These are phyloP conservation scores for Nidularia pulvinata DNA, from an alignment of 768 basidiomycete species.

Conservation along the genomic window DNA sequence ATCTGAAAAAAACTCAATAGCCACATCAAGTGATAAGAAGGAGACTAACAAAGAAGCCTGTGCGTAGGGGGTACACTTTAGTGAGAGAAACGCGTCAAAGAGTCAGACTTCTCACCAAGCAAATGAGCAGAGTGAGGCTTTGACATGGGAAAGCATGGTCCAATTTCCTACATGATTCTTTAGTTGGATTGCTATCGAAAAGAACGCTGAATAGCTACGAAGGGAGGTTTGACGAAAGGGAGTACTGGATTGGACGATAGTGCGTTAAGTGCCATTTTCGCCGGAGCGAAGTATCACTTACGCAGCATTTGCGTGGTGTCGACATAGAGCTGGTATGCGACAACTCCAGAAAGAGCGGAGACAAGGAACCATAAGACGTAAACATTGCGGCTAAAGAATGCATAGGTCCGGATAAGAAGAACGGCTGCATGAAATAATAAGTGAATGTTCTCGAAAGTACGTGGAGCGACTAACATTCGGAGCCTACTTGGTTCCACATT, in stretches of 20 bases:
- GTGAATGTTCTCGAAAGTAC: too few species aligned
- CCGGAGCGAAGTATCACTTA: too few species aligned
- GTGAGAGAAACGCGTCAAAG: slow-evolving; percentile 3
- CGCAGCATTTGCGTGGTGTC: slow-evolving; percentile 78
- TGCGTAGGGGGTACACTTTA: slow-evolving; percentile 5
- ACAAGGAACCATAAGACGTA: slow-evolving; percentile 66
- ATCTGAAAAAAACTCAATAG: slow-evolving; percentile 43
- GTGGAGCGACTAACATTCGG: slow-evolving; percentile 57
- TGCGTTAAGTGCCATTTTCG: too few species aligned
- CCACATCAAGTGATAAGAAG: not conserved
- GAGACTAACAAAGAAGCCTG: slow-evolving; percentile 59
- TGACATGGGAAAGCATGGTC: slow-evolving; percentile 81
- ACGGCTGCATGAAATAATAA: slow-evolving; percentile 44
- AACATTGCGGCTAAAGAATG: slow-evolving; percentile 80
- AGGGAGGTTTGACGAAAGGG: slow-evolving; percentile 63
- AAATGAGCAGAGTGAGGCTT: slow-evolving; percentile 85
- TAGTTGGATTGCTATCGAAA: too few species aligned
- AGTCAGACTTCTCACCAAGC: slow-evolving; percentile 48
- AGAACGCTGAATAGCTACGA: too few species aligned
- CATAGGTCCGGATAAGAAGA: slow-evolving; percentile 82
- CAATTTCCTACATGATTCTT: slow-evolving; percentile 33
- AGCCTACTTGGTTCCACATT: slow-evolving; percentile 88
- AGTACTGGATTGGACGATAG: slow-evolving; percentile 41
- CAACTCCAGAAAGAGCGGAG: slow-evolving; percentile 67
- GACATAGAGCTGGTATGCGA: slow-evolving; percentile 82